Base-by-base conservation (phyloP, 2,329 filamentous ascomycete species). In the Fusarium nodosum region DNA sequence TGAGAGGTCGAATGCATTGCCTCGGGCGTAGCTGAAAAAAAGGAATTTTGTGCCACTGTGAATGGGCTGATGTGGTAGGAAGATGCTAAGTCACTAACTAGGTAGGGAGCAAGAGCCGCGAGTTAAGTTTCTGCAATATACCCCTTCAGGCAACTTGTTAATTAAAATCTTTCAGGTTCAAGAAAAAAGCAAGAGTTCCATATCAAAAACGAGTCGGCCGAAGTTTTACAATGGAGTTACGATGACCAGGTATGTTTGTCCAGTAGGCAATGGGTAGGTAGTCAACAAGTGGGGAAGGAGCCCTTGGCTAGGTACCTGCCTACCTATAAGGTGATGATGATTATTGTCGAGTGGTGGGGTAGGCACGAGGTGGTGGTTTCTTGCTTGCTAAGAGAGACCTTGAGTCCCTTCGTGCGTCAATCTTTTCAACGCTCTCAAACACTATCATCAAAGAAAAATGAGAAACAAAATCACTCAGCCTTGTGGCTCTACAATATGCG, bases 401-500 rank as follows among this genome's bases (percentile, higher is more conserved):
- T n/a, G 22, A 38, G 31, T 38, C 13, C 18, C 34, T 41, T 26
- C 5, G 18, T 41, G 24, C 48, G 38, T 41, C 12, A 26, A 33
- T 26, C 28, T 54, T 62, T 34, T 47, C 41, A 41, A 47, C 48
- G 30, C 34, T 45, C 45, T 62, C 47, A 46, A 62, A 47, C 28
- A 39, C 18, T 15, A 47, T 61, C 22, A 38, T 20, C 20, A 24
- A 31, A 38, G 39, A 24, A 50, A n/a, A 51, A 13, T 16, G 24
- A 52, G 30, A n/a, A 34, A 41, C 45, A 52, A 47, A 45, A n/a
- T 41, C 26, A 39, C 39, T 69, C 61, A 66, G 62, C 61, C 66
- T 69, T 58, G 53, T 69, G 61, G 66, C 51, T 44, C 46, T 34
- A n/a, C 20, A 18, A 34, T 48, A 64, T 68, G 67, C 67, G 58